Evolutionary conservation across 2,329 filamentous ascomycete species (phyloP), one percentile per base, ranked within the genome.

Genomic region (Lasiodiplodia theobromae): DNA sequence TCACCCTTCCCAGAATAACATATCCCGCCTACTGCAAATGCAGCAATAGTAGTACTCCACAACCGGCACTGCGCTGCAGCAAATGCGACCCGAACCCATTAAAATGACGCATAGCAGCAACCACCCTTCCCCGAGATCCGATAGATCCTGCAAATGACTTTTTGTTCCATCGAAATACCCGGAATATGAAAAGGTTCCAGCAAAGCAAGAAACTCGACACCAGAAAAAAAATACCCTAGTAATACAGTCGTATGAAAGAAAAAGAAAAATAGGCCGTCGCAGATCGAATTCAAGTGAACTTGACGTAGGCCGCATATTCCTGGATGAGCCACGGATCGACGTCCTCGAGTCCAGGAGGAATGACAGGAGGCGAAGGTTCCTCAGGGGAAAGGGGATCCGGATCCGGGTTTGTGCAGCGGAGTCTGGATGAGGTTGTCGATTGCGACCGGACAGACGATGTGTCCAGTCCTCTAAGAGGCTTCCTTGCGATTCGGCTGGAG

Each of bases 301-400:
- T 79, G 25, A 82, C 74, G n/a, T 77, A 75, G 64, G 78, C 76
- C 12, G 80, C 80, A 63, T 80, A 81, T 69, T 82, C 79, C 37
- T 73, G 69, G 18, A 78, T 73, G 6, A 82, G 69, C 79, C 80
- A 82, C 1, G 75, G 73, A 53, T 80, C 77, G 1, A 82, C 71
- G 57, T 75, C 78, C 57, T 78, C 74, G 68, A 74, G 78, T 16
- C 66, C 72, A 1, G 76, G 73, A 0, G 73, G 73, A 11, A 68
- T 21, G 8, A n/a, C 58, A 28, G 66, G 49, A 44, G 60, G 58
- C 69, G 57, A 12, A 12, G 47, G 16, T 31, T 53, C n/a, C 71
- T 57, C 58, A 54, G 54, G 11, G 49, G 38, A 31, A 67, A 40
- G 51, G 57, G 66, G 37, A 21, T 73, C 62, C 2, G 69, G 44